phyloP scores from a whole-genome alignment of 768 basidiomycete species.

The Boletus speciosus region DNA sequence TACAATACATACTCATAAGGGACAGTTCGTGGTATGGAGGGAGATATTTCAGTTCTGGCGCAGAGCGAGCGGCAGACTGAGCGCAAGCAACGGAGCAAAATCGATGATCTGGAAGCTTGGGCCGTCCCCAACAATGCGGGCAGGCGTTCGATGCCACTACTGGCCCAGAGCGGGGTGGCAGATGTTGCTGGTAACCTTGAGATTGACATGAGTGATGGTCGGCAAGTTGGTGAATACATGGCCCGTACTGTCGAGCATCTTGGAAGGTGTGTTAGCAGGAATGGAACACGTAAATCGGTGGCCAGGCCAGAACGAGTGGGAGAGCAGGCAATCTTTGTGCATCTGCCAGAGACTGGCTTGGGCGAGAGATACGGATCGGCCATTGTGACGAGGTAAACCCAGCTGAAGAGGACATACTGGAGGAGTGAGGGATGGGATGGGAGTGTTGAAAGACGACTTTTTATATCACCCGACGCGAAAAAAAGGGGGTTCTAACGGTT shows the following conservation, averaged over 20 bases:
- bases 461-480: neutral
- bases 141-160: conserved; percentile 3
- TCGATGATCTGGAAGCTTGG: conserved; percentile 12
- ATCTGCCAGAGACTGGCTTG: no score
- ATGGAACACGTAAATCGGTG: neutral
- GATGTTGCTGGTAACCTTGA: neutral
- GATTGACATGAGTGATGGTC: neutral
- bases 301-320: neutral
- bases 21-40: conserved; percentile 4
- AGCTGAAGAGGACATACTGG: conserved; percentile 4
- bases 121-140: conserved; percentile 14
- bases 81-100: conserved; percentile 21
- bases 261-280: neutral
- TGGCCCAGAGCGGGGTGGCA: neutral
- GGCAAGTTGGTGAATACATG: neutral
- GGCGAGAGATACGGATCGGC: neutral
- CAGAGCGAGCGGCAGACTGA: conserved; percentile 7
- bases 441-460: neutral
- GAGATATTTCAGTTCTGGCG: conserved; percentile 17
- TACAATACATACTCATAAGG: conserved; percentile 1
- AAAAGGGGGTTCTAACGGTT: neutral
- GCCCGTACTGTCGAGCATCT: neutral
- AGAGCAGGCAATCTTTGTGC: no score
- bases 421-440: neutral
- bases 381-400: neutral